Evolutionary conservation across 2,329 filamentous ascomycete genomes (phyloP).

Genomic region (Neofusicoccum sp.): DNA sequence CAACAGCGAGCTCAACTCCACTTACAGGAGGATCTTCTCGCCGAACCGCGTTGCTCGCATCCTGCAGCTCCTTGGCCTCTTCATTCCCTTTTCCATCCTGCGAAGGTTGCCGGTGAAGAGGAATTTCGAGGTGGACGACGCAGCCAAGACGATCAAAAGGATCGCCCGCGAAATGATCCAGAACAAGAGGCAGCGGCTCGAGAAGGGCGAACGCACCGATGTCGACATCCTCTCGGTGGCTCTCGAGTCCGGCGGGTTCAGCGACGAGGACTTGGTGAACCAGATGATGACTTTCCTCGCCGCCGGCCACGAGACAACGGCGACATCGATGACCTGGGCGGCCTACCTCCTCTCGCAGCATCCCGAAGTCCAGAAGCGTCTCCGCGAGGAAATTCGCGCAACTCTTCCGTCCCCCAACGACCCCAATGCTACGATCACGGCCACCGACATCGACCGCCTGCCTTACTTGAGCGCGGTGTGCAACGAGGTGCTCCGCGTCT

Average conservation of each 20-base stretch:
- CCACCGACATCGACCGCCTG: slow-evolving; percentile 65
- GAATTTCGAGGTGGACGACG: slow-evolving; percentile 51
- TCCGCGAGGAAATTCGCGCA: slow-evolving; percentile 52
- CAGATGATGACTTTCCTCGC: slow-evolving; percentile 90
- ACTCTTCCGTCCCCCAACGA: slow-evolving; percentile 45
- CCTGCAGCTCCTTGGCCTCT: slow-evolving; percentile 57
- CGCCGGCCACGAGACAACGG: slow-evolving; percentile 62
- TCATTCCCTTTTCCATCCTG: slow-evolving; percentile 65
- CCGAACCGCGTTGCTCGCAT: slow-evolving; percentile 51
- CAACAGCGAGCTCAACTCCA: slow-evolving; percentile 52
- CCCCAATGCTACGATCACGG: slow-evolving; percentile 45
- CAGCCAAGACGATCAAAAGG: slow-evolving; percentile 47
- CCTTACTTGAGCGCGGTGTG: slow-evolving; percentile 79
- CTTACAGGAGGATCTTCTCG: slow-evolving; percentile 52
- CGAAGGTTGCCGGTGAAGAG: slow-evolving; percentile 64
- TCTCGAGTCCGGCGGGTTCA: slow-evolving; percentile 71
- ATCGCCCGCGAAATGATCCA: slow-evolving; percentile 68
- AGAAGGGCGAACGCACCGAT: slow-evolving; percentile 49
- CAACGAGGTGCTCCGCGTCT: slow-evolving; percentile 73
- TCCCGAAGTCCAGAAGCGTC: slow-evolving; percentile 47
- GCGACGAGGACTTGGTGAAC: slow-evolving; percentile 76
- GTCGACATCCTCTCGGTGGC: slow-evolving; percentile 80
- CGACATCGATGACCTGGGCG: slow-evolving; percentile 54
- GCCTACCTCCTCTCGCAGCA: slow-evolving; percentile 53
- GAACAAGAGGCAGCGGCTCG: slow-evolving; percentile 63